phyloP scores from a whole-genome alignment of 805 yeast genomes.

The Brettanomyces nanus region DNA sequence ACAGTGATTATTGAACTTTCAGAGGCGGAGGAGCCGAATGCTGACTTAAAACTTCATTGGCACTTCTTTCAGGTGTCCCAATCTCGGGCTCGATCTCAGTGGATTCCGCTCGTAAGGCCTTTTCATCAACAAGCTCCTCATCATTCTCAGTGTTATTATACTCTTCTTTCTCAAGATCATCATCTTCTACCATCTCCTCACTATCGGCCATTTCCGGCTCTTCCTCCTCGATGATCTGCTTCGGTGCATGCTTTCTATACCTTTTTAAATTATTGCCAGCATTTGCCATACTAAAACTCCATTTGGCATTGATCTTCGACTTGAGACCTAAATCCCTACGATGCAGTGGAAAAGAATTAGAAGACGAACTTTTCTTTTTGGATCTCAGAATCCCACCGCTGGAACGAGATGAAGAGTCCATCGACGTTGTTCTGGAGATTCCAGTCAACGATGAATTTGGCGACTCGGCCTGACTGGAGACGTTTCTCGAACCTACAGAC shows the following conservation, averaged over 20 bases:
- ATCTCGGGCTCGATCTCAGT: background rate
- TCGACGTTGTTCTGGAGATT: constrained; percentile 27
- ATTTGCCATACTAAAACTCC: constrained; percentile 15
- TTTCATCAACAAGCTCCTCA: constrained; percentile 6
- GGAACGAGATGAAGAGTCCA: constrained; percentile 27
- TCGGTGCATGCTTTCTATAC: constrained; percentile 8
- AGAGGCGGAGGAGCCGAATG: too few species aligned
- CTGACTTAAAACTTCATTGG: too few species aligned
- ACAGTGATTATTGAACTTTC: too few species aligned
- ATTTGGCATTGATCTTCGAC: constrained; percentile 21
- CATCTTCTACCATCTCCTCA: constrained; percentile 2
- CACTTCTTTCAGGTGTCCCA: background rate
- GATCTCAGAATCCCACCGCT: constrained; percentile 20
- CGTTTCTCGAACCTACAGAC: constrained; percentile 18
- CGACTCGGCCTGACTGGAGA: constrained; percentile 22
- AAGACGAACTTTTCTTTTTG: constrained; percentile 8
- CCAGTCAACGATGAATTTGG: constrained; percentile 27
- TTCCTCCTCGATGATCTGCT: constrained; percentile 20
- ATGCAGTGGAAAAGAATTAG: constrained; percentile 10
- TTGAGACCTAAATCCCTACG: constrained; percentile 28
- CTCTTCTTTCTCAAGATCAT: constrained; percentile 5
- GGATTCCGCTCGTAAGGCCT: constrained; percentile 1
- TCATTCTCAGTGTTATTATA: constrained; percentile 5
- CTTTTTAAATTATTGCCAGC: constrained; percentile 7
- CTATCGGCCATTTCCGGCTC: constrained; percentile 1